phyloP scores from a whole-genome alignment of 805 yeast genomes.

The Trichomonascus vanleenenianus region DNA sequence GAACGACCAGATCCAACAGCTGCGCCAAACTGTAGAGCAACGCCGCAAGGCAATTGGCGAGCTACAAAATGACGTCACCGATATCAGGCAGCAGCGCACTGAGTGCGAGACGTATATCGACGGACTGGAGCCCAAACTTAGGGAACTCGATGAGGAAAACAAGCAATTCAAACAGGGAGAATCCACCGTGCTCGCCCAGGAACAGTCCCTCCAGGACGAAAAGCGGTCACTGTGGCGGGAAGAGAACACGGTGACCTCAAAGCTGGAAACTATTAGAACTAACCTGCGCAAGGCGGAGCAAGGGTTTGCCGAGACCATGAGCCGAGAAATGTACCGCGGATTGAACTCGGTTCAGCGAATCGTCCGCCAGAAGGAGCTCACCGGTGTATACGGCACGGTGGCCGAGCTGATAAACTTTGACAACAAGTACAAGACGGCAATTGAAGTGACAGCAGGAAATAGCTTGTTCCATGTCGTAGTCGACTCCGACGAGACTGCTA shows the following conservation, averaged over 20 bases:
- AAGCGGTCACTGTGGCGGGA: constrained; percentile 74
- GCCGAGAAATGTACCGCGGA: constrained; percentile 36
- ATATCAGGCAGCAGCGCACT: not conserved
- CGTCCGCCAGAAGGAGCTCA: constrained; percentile 48
- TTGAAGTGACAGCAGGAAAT: constrained; percentile 83
- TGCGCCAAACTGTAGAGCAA: constrained; percentile 27
- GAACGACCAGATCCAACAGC: constrained; percentile 37
- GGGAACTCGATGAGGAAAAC: constrained; percentile 11
- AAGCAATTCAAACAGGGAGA: constrained; percentile 13
- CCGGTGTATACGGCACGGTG: constrained; percentile 64
- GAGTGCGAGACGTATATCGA: constrained; percentile 13
- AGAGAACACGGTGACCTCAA: constrained; percentile 56
- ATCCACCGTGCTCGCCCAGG: constrained; percentile 11
- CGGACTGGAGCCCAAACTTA: not conserved
- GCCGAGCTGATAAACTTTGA: constrained; percentile 78
- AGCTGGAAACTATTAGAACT: constrained; percentile 45
- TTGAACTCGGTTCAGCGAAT: constrained; percentile 61
- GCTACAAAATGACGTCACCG: not conserved
- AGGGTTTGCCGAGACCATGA: constrained; percentile 48
- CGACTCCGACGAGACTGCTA: constrained; percentile 78
- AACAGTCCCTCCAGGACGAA: constrained; percentile 44
- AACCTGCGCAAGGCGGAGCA: constrained; percentile 54
- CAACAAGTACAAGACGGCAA: constrained; percentile 76
- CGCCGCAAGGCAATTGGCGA: constrained; percentile 22
- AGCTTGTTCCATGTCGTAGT: constrained; percentile 85